Evolutionary conservation across 352 stramenopile species (phyloP).

Genomic region (Phytopythium kandeliae): DNA sequence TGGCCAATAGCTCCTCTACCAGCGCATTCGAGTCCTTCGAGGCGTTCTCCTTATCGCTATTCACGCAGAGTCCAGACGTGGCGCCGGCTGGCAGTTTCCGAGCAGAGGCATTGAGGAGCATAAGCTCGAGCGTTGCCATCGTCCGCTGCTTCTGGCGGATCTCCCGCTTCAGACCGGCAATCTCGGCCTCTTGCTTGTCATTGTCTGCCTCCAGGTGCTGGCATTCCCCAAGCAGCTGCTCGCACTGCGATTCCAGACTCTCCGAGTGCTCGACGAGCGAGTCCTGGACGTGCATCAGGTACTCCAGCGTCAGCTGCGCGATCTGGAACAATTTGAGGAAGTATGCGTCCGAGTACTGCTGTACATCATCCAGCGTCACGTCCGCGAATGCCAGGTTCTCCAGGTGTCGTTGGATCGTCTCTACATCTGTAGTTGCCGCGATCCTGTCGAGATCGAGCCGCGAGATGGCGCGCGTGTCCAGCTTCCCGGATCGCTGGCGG

Average conservation of each 20-base stretch:
- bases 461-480: constrained; percentile 67
- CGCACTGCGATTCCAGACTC: constrained; percentile 62
- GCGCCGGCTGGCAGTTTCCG: constrained; percentile 14
- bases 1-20: constrained; percentile 27
- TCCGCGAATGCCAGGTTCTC: constrained; percentile 82
- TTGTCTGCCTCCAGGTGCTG: constrained; percentile 62
- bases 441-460: constrained; percentile 68
- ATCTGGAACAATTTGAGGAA: constrained; percentile 87
- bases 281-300: constrained; percentile 80
- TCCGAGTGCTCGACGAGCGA: constrained; percentile 66
- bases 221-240: constrained; percentile 50
- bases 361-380: constrained; percentile 74
- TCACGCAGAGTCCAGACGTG: constrained; percentile 5
- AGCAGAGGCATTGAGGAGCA: constrained; percentile 61
- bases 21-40: constrained; percentile 21
- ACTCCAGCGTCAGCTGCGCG: constrained; percentile 76
- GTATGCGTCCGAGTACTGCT: constrained; percentile 82
- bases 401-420: constrained; percentile 65
- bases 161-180: constrained; percentile 62
- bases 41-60: constrained; percentile 32
- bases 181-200: constrained; percentile 46
- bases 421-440: constrained; percentile 69
- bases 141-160: constrained; percentile 79
- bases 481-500: constrained; percentile 61
- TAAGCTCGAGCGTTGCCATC: constrained; percentile 74